Base-by-base conservation (phyloP, 768 basidiomycete genomes). In the Gyrodon lividus region DNA sequence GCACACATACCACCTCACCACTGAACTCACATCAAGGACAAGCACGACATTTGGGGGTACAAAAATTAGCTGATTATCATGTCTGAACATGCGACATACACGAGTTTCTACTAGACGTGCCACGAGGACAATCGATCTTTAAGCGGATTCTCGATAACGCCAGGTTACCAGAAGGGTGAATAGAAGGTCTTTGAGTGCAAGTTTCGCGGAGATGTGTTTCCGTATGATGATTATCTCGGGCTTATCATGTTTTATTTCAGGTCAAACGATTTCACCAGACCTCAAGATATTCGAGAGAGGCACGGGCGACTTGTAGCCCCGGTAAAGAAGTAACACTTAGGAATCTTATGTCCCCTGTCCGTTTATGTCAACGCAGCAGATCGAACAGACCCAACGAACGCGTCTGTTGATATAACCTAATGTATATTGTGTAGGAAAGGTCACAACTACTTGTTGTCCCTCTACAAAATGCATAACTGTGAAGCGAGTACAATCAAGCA, bases 11-110 rank as follows among this genome's bases (percentile, higher is more conserved):
- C 35, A 37, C 17, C 35, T 37, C n/a, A 37, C 35, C 22, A 3
- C 22, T 22, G 40, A 20, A 22, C 20, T 13, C 14, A 30, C 35
- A 34, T 37, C 48, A 37, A 56, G 43, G 52, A 31, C 48, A 37
- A 56, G 43, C 51, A 31, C 30, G 16, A 56, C 48, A 34, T 19
- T 39, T 4, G 34, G 31, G 51, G 17, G 34, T 22, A n/a, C 37
- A 37, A 35, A 6, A 41, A 23, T 59, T 57, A 56, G 50, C 51
- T 62, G 57, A 65, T 46, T 37, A 50, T 57, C 56, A 51, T 44
- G 60, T 59, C 55, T 34, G 8, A 26, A 54, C 63, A 66, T 60
- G 63, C 50, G 63, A 51, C 20, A 22, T 30, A 45, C 66, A 66
- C 54, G 66, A 59, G 61, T 41, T 31, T 30, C 24, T 23, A 23